Conservation (phyloP, 331 rosid species). For the Rhamnella rubrinervis region DNA sequence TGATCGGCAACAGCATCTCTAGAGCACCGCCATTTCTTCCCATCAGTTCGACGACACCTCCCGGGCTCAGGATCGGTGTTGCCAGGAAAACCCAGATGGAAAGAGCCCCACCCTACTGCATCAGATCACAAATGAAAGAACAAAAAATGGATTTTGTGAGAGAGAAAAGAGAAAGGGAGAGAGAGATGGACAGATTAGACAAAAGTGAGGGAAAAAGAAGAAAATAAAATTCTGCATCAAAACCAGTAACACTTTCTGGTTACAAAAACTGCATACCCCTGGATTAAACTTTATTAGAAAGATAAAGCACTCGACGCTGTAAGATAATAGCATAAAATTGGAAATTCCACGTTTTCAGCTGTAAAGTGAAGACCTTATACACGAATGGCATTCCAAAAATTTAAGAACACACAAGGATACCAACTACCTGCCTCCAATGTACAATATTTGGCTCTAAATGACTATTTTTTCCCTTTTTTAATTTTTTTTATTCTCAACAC, state of each 20-base stretch:
- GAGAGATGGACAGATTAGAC: constrained; percentile 8
- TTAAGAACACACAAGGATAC: background rate
- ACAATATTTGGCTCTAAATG: background rate
- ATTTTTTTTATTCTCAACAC: background rate
- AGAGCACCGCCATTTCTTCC: constrained; percentile 62
- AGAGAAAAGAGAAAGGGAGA: background rate
- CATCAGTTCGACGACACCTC: constrained; percentile 57
- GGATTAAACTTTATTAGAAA: constrained; percentile 11
- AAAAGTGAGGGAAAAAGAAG: constrained; percentile 14
- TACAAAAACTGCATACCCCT: background rate
- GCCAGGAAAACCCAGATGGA: constrained; percentile 43
- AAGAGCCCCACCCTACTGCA: constrained; percentile 47
- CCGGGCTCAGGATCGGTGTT: constrained; percentile 52
- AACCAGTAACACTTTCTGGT: constrained; percentile 8
- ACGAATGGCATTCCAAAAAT: background rate
- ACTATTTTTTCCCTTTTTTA: background rate
- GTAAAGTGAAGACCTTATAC: constrained; percentile 1
- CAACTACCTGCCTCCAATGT: constrained; percentile 7
- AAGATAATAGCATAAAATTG: background rate
- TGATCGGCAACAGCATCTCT: constrained; percentile 58
- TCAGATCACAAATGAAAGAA: background rate
- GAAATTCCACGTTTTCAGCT: background rate
- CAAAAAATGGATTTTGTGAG: background rate
- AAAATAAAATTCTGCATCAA: constrained; percentile 16
- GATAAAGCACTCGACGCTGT: constrained; percentile 4